Conservation (phyloP, 768 basidiomycete species). For the Leccinum truebloodii region DNA sequence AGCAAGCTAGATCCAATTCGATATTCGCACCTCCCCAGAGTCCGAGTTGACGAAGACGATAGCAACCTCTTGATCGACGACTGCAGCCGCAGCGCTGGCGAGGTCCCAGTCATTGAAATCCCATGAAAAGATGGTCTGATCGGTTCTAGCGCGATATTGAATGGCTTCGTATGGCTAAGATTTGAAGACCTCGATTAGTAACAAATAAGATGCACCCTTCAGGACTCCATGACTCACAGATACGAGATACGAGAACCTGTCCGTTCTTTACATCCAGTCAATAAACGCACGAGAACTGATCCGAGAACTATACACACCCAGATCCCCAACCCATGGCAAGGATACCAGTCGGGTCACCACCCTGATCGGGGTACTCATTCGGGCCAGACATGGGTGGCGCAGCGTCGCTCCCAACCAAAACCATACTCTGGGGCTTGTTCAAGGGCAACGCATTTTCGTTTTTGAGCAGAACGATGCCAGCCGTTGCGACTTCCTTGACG, state of each 20-base stretch:
- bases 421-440: constrained; percentile 56
- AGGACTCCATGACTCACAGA: constrained; percentile 46
- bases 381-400: constrained; percentile 68
- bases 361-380: constrained; percentile 65
- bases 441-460: constrained; percentile 63
- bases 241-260: constrained; percentile 76
- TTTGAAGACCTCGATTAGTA: neutral
- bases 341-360: constrained; percentile 60
- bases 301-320: constrained; percentile 41
- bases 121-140: constrained; percentile 68
- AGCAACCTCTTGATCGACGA: constrained; percentile 55
- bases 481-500: constrained; percentile 62
- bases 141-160: constrained; percentile 65
- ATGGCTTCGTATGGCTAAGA: constrained; percentile 77
- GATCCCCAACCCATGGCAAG: constrained; percentile 95
- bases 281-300: neutral
- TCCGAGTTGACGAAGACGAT: constrained; percentile 83
- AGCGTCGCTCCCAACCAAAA: constrained; percentile 63
- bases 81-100: constrained; percentile 46
- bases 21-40: constrained; percentile 66
- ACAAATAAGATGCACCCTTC: neutral
- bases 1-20: no score
- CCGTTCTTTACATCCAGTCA: constrained; percentile 44
- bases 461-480: constrained; percentile 69
- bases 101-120: constrained; percentile 71